Evolutionary conservation across 306 rosid species (phyloP), one percentile per base, ranked within the genome.

Genomic region (Trifolium subterraneum): DNA sequence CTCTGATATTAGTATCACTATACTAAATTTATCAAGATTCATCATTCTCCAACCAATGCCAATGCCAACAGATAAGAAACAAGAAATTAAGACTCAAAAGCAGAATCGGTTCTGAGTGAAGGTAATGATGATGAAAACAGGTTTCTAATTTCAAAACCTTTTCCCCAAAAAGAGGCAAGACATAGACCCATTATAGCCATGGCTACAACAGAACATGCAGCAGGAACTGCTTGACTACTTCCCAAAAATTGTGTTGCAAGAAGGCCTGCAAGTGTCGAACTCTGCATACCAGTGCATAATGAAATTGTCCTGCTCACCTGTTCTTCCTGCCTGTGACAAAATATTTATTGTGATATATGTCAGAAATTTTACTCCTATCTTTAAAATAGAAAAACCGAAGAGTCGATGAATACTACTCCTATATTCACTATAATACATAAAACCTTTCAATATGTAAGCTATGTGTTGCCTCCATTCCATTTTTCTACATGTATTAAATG

Each of bases 141-240:
- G 83, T 92, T 85, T 75, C 95, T 84, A 73, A 94, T 92, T 82
- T 74, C 79, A 63, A 73, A 77, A 64, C 97, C 92, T 11, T 76
- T 77, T 74, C 99, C 99, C 99, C 99, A 94, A 75, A 92, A 94
- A 27, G 99, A 87, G 14, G 92, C 97, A 56, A 94, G 91, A 84
- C 83, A 91, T 15, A 94, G 99, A 67, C 99, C 99, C 96, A 94
- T 84, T 74, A 92, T 83, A 33, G 99, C 95, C 99, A 94, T 94
- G 54, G 85, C 90, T 33, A 94, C 85, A 11, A 94, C 99, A 0
- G 99, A 94, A 81, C 99, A 94, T 8, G 99, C 99, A 9, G 99
- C 85, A 5, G 99, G 96, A 76, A 92, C 99, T 7, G 99, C 96
- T 65, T 94, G 99, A 67, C 84, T 94, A 81, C 88, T 84, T 69